Evolutionary conservation across 768 basidiomycete genomes (phyloP).

Genomic region (Trametes coccinea): DNA sequence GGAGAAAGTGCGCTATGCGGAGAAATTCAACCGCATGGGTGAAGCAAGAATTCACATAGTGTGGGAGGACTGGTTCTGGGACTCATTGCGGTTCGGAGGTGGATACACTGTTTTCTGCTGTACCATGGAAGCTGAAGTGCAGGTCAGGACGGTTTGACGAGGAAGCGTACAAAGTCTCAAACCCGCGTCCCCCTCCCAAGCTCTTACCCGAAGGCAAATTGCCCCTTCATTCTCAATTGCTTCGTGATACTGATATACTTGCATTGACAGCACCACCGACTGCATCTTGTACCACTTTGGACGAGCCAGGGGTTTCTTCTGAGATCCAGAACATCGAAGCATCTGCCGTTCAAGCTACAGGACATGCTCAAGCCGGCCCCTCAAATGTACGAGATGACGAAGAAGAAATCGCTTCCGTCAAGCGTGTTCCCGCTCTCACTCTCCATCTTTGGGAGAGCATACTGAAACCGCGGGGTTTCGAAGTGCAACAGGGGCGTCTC

Average conservation of each 20-base stretch:
- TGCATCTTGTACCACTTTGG: constrained; percentile 25
- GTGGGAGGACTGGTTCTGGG: constrained; percentile 99
- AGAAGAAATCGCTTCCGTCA: constrained; percentile 57
- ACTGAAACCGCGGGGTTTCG: constrained; percentile 66
- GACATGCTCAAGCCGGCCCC: neutral
- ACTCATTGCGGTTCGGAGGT: constrained; percentile 70
- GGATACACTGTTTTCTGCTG: neutral
- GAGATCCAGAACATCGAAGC: constrained; percentile 11
- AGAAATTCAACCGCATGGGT: constrained; percentile 66
- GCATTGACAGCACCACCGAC: constrained; percentile 18
- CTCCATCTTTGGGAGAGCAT: constrained; percentile 72
- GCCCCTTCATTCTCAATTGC: neutral
- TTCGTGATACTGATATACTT: neutral
- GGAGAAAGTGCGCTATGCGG: constrained; percentile 78
- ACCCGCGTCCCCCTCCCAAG: constrained; percentile 62
- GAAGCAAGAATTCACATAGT: constrained; percentile 78
- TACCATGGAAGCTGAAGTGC: neutral
- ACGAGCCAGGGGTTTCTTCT: constrained; percentile 20
- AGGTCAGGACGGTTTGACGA: constrained; percentile 64
- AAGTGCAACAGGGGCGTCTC: constrained; percentile 57
- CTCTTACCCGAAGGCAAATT: constrained; percentile 24
- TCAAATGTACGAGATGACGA: constrained; percentile 39
- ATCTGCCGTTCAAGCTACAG: neutral
- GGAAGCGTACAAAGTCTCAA: constrained; percentile 53
- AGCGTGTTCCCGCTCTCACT: constrained; percentile 60